These are phyloP conservation scores for Hypomontagnella monticulosa DNA, from an alignment of 495 filamentous ascomycete genomes.

Conservation along the genomic window DNA sequence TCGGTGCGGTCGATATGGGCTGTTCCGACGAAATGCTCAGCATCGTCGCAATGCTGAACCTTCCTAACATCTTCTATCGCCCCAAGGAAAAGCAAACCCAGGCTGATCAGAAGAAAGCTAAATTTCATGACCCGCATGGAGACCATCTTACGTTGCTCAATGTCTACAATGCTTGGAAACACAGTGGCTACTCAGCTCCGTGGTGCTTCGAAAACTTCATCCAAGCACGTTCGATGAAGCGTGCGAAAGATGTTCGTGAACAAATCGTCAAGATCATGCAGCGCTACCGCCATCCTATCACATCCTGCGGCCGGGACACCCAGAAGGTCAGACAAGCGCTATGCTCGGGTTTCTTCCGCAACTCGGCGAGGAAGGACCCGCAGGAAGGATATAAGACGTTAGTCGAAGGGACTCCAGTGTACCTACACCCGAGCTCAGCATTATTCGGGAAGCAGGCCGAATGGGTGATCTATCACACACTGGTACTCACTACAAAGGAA, in stretches of 20 bases:
- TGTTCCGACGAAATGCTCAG: constrained; percentile 94
- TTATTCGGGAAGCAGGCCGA: constrained; percentile 96
- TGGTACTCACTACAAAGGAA: constrained; percentile 94
- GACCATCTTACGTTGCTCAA: constrained; percentile 96
- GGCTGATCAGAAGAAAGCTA: constrained; percentile 96
- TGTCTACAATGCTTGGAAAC: constrained; percentile 95
- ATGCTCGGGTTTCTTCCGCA: constrained; percentile 94
- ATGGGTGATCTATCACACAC: constrained; percentile 89
- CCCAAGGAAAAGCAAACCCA: constrained; percentile 97
- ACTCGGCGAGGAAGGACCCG: constrained; percentile 93
- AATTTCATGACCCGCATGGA: constrained; percentile 94
- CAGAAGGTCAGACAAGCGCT: constrained; percentile 89
- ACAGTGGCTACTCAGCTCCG: constrained; percentile 77
- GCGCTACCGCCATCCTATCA: constrained; percentile 80
- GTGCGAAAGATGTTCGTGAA: constrained; percentile 89
- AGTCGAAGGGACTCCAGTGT: constrained; percentile 93
- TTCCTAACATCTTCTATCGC: constrained; percentile 87
- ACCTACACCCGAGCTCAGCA: constrained; percentile 89
- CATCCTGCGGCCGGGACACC: constrained; percentile 87
- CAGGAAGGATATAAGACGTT: constrained; percentile 97
- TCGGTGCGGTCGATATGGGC: constrained; percentile 83
- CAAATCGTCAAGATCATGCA: constrained; percentile 95
- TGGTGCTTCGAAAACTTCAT: constrained; percentile 99
- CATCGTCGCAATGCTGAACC: constrained; percentile 94
- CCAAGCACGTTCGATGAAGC: constrained; percentile 84